Evolutionary conservation across 768 basidiomycete genomes (phyloP), one percentile per base, ranked within the genome.

Genomic region (Gymnopilus dilepis): DNA sequence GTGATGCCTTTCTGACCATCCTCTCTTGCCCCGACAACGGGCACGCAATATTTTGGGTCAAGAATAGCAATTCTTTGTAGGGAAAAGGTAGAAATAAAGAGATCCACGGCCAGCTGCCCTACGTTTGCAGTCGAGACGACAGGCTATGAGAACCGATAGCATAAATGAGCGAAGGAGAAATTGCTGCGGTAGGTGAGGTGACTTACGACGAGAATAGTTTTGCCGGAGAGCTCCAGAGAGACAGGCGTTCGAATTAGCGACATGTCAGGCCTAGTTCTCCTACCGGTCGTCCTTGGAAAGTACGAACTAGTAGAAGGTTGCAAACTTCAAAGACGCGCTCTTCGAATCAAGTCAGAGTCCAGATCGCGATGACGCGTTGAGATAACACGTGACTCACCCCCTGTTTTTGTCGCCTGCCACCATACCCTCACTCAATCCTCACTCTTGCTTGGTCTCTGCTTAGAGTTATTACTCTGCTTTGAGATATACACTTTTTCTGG

Each of bases 91-190:
- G 88, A 73, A 63, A 93, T 87, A 62, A 95, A 75, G 17, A 95
- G 75, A 73, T 95, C 92, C 9, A 78, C 86, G 0, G 91, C 85
- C 12, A 95, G 80, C 69, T 95, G 92, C n/a, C 86, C 80, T 42
- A 94, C 83, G 75, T 94, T 94, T 50, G 90, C 92, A 11, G 86
- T 84, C 5, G 92, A 93, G 11, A 94, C 90, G 43, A 92, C 70
- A 33, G 93, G 92, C 84, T 86, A 63, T 24, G 54, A 38, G 22
- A 42, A 45, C 48, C 56, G 63, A 66, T 60, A 24, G 19, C 13
- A 61, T 37, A 12, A 37, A 11, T 42, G 37, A 22, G 0, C 28
- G 19, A 31, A 38, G n/a, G n/a, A n/a, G n/a, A n/a, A 28, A 13
- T 22, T 45, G 33, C 34, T 24, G 31, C 42, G 17, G 38, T 24